phyloP scores from a whole-genome alignment of 148 eudicot genomes.

The Rhododendron kiyosumense region DNA sequence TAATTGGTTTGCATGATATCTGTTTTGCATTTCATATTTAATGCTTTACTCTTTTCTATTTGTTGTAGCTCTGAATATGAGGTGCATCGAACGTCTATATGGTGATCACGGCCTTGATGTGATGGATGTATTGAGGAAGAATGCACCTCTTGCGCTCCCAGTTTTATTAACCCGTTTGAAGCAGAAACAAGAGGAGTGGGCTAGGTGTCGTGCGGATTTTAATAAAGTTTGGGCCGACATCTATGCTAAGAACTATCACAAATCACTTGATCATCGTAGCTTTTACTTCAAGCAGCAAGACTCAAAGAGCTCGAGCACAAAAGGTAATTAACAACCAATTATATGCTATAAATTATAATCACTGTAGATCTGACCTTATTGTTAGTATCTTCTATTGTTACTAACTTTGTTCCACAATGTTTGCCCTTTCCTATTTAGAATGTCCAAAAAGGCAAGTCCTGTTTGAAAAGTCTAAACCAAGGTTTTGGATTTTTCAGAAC shows the following conservation, averaged over 20 bases:
- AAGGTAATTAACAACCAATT: conserved; percentile 44
- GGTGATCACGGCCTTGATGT: conserved; percentile 88
- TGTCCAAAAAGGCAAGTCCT: neutral
- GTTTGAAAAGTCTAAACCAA: neutral
- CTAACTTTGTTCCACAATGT: neutral
- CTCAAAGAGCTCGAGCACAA: conserved; percentile 72
- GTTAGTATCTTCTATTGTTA: neutral
- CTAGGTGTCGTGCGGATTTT: conserved; percentile 69
- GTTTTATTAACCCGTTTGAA: conserved; percentile 75
- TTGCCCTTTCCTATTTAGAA: neutral
- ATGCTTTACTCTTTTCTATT: conserved; percentile 12
- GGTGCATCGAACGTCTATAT: conserved; percentile 89
- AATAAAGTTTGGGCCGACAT: conserved; percentile 89
- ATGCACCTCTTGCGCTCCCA: conserved; percentile 59
- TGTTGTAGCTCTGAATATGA: conserved; percentile 60
- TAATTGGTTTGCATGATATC: conserved; percentile 7
- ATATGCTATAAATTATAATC: neutral
- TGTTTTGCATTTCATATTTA: conserved; percentile 10
- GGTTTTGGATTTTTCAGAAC: neutral
- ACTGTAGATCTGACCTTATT: neutral
- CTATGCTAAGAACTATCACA: conserved; percentile 80
- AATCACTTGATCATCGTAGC: conserved; percentile 95
- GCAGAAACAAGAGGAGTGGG: conserved; percentile 93
- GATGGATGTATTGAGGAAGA: conserved; percentile 66
- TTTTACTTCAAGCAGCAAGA: conserved; percentile 96